Percentiles rank a stretch among this genome's conserved stretches.
Evolutionary conservation across 2,329 filamentous ascomycete species (phyloP).

Genomic region (Neospermospora avenae): DNA sequence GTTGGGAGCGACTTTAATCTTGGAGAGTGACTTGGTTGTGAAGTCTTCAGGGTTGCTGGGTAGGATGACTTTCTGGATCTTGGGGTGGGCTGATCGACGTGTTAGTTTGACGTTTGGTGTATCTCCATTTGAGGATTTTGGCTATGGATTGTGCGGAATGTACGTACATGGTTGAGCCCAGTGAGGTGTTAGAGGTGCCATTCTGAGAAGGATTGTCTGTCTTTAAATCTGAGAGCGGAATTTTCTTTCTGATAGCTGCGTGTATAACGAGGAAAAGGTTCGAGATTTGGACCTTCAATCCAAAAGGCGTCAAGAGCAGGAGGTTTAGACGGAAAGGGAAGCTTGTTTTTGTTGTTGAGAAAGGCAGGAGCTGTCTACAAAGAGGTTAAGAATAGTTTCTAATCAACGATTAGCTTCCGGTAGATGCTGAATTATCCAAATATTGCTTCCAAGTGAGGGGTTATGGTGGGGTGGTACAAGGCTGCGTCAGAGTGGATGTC

Average conservation of each 20-base stretch:
- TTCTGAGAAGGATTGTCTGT: conserved; percentile 16
- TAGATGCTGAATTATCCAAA: background rate
- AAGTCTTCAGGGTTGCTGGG: conserved; percentile 44
- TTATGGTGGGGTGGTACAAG: background rate
- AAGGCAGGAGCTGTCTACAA: background rate
- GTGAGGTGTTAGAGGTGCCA: conserved; percentile 56
- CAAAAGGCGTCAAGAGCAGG: too few species aligned
- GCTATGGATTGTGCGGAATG: background rate
- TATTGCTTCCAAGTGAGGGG: background rate
- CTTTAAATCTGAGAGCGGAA: background rate
- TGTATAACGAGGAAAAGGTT: too few species aligned
- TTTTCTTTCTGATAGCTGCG: background rate
- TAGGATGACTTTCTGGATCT: conserved; percentile 53
- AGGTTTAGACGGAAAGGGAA: too few species aligned
- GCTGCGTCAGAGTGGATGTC: background rate
- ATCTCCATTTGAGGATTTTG: background rate
- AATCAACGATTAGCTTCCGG: background rate
- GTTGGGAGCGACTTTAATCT: conserved; percentile 55
- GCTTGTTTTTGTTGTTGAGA: background rate
- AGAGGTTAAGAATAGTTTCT: too few species aligned
- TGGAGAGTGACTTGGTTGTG: conserved; percentile 58
- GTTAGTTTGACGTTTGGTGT: background rate
- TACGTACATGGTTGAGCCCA: conserved; percentile 52
- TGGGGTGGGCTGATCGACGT: conserved; percentile 45
- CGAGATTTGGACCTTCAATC: too few species aligned